phyloP scores from a whole-genome alignment of 768 basidiomycete genomes.

The Cyathus striatus region DNA sequence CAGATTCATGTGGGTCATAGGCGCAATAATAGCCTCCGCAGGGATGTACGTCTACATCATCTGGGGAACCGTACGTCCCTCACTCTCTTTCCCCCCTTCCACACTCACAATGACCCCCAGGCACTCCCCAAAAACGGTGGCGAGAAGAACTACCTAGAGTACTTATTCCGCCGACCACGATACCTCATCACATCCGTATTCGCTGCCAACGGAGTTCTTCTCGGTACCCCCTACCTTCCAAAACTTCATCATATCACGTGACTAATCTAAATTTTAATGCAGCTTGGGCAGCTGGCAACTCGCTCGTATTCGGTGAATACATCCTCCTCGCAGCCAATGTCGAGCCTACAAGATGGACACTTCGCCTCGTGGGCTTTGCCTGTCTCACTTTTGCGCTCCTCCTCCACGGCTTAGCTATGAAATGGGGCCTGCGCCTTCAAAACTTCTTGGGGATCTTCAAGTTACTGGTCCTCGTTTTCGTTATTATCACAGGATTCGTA shows the following conservation, averaged over 20 bases:
- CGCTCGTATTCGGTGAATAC: slow-evolving; percentile 48
- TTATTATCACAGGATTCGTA: slow-evolving; percentile 45
- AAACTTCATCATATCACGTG: not conserved
- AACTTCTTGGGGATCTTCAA: slow-evolving; percentile 50
- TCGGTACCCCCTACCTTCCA: slow-evolving; percentile 18
- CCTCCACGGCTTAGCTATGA: slow-evolving; percentile 29
- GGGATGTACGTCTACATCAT: slow-evolving; percentile 32
- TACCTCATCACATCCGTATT: slow-evolving; percentile 48
- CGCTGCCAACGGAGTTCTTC: slow-evolving; percentile 41
- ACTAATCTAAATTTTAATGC: not conserved
- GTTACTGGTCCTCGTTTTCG: slow-evolving; percentile 38
- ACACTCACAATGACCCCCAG: slow-evolving; percentile 11
- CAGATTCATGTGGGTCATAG: slow-evolving; percentile 30
- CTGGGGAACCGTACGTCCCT: slow-evolving; percentile 24
- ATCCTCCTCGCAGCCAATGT: slow-evolving; percentile 10
- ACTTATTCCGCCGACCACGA: slow-evolving; percentile 45
- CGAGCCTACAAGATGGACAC: slow-evolving; percentile 12
- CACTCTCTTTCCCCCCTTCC: not conserved
- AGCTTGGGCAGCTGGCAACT: slow-evolving; percentile 27
- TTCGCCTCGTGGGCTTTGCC: slow-evolving; percentile 16
- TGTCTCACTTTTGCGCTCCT: slow-evolving; percentile 21
- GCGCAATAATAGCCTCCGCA: slow-evolving; percentile 25
- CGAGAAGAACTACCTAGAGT: slow-evolving; percentile 63
- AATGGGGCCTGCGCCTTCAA: slow-evolving; percentile 47
- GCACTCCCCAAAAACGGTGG: slow-evolving; percentile 53